Conservation (phyloP, 257 asterid genomes). For the Haberlea rhodopensis region DNA sequence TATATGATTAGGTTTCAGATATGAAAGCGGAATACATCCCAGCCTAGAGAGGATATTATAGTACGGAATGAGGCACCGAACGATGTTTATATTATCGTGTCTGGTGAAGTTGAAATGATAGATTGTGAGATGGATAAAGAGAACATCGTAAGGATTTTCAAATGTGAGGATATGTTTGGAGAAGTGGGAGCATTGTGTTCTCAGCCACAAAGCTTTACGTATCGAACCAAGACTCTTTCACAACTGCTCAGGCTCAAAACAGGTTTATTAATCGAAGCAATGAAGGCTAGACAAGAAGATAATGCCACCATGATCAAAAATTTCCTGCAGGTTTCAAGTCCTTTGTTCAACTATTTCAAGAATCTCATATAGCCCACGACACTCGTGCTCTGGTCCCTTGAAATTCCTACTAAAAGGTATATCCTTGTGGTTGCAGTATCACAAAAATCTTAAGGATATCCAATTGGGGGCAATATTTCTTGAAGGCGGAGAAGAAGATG, state of each 20-base stretch:
- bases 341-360: neutral
- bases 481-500: slow-evolving; percentile 57
- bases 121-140: slow-evolving; percentile 65
- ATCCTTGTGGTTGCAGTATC: slow-evolving; percentile 51
- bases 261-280: slow-evolving; percentile 50
- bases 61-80: slow-evolving; percentile 77
- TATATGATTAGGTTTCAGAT: slow-evolving; percentile 61
- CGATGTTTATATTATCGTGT: slow-evolving; percentile 79
- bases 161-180: slow-evolving; percentile 72
- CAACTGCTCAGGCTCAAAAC: slow-evolving; percentile 79
- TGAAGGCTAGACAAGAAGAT: slow-evolving; percentile 69
- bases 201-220: slow-evolving; percentile 70
- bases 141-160: slow-evolving; percentile 44
- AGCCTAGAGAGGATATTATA: slow-evolving; percentile 86
- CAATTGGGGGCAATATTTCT: slow-evolving; percentile 52
- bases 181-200: slow-evolving; percentile 86
- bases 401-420: neutral
- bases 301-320: slow-evolving; percentile 69
- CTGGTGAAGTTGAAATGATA: slow-evolving; percentile 90
- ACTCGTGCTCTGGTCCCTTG: neutral
- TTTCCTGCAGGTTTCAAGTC: slow-evolving; percentile 61
- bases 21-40: slow-evolving; percentile 92
- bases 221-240: slow-evolving; percentile 79
- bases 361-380: neutral
- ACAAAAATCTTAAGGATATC: slow-evolving; percentile 70